phyloP scores from a whole-genome alignment of 768 basidiomycete species.

The Serendipita indica region DNA sequence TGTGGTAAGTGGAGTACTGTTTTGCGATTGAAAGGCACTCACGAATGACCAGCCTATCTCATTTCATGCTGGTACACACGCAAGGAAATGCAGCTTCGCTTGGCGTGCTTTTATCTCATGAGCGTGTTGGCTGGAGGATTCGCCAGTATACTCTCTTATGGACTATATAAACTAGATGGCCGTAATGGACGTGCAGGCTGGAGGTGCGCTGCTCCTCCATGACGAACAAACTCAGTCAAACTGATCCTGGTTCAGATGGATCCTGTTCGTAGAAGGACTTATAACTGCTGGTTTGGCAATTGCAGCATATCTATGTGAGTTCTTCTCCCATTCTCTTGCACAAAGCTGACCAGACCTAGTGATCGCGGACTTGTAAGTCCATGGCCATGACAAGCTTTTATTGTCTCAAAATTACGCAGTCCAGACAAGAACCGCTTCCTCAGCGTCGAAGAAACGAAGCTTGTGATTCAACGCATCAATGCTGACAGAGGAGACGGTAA shows the following conservation, averaged over 20 bases:
- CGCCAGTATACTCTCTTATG: neutral
- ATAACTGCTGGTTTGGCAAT: neutral
- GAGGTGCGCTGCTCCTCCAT: neutral
- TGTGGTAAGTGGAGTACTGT: neutral
- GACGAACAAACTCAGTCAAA: neutral
- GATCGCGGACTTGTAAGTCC: constrained; percentile 2
- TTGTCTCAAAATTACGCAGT: neutral
- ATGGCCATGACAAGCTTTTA: neutral
- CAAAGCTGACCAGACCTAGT: neutral
- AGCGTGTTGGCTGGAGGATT: neutral
- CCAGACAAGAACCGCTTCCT: constrained; percentile 1
- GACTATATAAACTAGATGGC: neutral
- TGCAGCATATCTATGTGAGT: neutral
- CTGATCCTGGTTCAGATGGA: neutral
- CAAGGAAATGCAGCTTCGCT: neutral
- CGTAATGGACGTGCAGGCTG: neutral
- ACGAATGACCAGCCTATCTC: neutral
- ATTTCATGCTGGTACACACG: neutral
- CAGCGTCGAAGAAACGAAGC: neutral
- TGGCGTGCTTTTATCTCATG: neutral
- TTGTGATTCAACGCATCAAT: neutral
- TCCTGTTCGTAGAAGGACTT: neutral
- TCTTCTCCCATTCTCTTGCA: neutral
- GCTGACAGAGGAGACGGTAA: neutral
- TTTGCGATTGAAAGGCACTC: neutral